A percentile compares a stretch with the other conserved stretches of the same genome.
Conservation (phyloP, 176 grass and related monocot species). For the Aegilops bicornis region DNA sequence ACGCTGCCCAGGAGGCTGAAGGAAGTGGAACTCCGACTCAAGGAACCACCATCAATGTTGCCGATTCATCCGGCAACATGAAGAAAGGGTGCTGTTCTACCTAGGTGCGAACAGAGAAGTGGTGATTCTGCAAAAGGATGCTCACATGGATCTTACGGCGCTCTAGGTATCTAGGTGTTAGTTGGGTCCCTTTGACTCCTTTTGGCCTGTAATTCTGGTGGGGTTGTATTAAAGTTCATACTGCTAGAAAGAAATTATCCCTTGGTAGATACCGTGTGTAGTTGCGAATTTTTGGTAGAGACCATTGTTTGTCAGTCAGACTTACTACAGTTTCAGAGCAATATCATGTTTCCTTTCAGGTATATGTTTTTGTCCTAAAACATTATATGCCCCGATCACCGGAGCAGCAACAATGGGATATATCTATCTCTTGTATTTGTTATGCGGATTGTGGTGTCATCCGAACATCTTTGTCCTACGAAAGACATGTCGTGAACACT, state of each 20-base stretch:
- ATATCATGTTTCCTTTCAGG: slow-evolving; percentile 28
- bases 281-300: slow-evolving; percentile 58
- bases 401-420: neutral
- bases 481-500: neutral
- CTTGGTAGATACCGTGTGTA: slow-evolving; percentile 60
- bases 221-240: slow-evolving; percentile 50
- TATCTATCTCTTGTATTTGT: slow-evolving; percentile 18
- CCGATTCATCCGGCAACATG: slow-evolving; percentile 32
- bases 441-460: neutral
- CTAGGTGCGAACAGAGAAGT: slow-evolving; percentile 28
- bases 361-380: neutral
- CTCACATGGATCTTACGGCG: slow-evolving; percentile 23
- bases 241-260: slow-evolving; percentile 38
- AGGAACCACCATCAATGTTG: slow-evolving; percentile 60
- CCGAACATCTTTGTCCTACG: neutral
- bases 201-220: slow-evolving; percentile 46
- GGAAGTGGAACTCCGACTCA: slow-evolving; percentile 50
- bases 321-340: slow-evolving; percentile 34
- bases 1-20: slow-evolving; percentile 65
- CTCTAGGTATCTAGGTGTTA: slow-evolving; percentile 37
- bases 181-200: slow-evolving; percentile 28
- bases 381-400: neutral
- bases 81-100: slow-evolving; percentile 57
- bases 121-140: slow-evolving; percentile 20
- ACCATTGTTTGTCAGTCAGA: slow-evolving; percentile 36